Evolutionary conservation across 441 rosid species (phyloP).

Genomic region (Euphorbia celastroides): DNA sequence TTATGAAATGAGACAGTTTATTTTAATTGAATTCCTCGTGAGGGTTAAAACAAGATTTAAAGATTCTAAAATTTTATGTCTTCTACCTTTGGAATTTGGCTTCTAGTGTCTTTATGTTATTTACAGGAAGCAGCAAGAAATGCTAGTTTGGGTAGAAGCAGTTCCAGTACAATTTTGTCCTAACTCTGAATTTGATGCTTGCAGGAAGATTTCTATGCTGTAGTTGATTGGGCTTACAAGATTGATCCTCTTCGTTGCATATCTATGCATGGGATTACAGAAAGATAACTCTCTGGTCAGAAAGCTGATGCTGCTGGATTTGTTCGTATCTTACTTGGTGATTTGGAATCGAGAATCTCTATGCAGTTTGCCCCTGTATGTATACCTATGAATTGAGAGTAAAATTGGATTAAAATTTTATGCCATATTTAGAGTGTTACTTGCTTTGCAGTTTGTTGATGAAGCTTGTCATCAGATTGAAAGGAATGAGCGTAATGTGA

Average conservation of each 20-base stretch:
- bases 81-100: background rate
- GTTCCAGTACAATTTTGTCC: slow-evolving; percentile 11
- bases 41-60: background rate
- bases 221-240: slow-evolving; percentile 99
- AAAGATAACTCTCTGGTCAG: slow-evolving; percentile 94
- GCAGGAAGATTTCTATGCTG: slow-evolving; percentile 98
- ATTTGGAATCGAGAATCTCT: slow-evolving; percentile 87
- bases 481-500: slow-evolving; percentile 84
- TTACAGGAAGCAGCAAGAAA: background rate
- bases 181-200: slow-evolving; percentile 26
- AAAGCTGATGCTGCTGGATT: slow-evolving; percentile 99
- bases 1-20: background rate
- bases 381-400: slow-evolving; percentile 17
- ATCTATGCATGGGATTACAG: slow-evolving; percentile 99
- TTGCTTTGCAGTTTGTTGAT: slow-evolving; percentile 76
- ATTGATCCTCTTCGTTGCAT: slow-evolving; percentile 97
- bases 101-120: background rate
- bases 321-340: slow-evolving; percentile 97
- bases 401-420: slow-evolving; percentile 11
- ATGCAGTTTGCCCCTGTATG: slow-evolving; percentile 87
- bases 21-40: background rate
- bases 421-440: slow-evolving; percentile 19
- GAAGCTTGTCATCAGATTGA: slow-evolving; percentile 99
- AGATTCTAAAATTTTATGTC: background rate
- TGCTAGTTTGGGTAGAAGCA: slow-evolving; percentile 10